These are phyloP conservation scores for Plasmodium ovale DNA, from an alignment of 169 alveolate species.

Conservation along the genomic window DNA sequence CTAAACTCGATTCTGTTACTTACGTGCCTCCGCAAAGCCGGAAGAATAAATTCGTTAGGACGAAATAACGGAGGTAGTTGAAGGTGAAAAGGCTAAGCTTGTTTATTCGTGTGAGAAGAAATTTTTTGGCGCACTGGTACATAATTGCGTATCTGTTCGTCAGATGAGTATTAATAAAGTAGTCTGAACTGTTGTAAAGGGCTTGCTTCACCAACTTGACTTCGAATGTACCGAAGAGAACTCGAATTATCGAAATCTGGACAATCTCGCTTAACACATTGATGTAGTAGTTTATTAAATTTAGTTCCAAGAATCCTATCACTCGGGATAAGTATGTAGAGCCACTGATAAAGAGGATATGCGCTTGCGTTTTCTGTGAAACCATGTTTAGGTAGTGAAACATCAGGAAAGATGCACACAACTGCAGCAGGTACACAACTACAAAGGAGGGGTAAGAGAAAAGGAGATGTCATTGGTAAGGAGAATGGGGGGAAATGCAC, in stretches of 20 bases:
- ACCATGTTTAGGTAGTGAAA: slow-evolving; percentile 58
- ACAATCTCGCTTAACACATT: slow-evolving; percentile 40
- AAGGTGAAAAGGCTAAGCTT: slow-evolving; percentile 45
- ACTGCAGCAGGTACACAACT: slow-evolving; percentile 40
- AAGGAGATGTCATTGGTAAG: neutral
- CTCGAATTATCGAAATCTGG: slow-evolving; percentile 14
- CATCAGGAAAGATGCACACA: slow-evolving; percentile 20
- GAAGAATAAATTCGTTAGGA: slow-evolving; percentile 45
- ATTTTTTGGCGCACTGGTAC: slow-evolving; percentile 59
- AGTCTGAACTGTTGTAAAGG: slow-evolving; percentile 48
- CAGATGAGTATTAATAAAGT: slow-evolving; percentile 11
- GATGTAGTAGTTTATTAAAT: slow-evolving; percentile 42
- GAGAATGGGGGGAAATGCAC: neutral
- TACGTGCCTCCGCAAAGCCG: slow-evolving; percentile 44
- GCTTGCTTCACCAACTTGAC: neutral
- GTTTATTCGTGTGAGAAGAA: slow-evolving; percentile 26
- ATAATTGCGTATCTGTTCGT: slow-evolving; percentile 26
- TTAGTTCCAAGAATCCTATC: slow-evolving; percentile 46
- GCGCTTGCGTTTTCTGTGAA: slow-evolving; percentile 49
- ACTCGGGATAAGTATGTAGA: slow-evolving; percentile 23
- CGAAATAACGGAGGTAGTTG: slow-evolving; percentile 58
- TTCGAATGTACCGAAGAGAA: slow-evolving; percentile 28
- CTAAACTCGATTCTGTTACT: too few species aligned
- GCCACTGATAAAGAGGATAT: slow-evolving; percentile 35
- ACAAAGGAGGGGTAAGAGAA: neutral